Evolutionary conservation across 306 rosid genomes (phyloP).

Genomic region (Begonia fuchsioides): DNA sequence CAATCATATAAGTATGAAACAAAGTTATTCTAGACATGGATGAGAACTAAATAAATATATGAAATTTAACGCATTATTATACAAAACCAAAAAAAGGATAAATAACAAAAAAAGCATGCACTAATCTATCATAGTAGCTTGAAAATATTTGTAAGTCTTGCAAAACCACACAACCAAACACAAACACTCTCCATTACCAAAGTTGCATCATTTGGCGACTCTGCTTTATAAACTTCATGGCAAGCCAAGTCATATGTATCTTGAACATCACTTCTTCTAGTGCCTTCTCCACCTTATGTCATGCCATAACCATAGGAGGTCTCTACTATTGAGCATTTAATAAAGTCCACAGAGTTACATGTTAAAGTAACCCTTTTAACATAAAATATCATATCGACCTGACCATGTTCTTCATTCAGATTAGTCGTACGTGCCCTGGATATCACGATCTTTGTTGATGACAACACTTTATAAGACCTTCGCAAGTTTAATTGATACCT

Average conservation of each 20-base stretch:
- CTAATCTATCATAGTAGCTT: too few species aligned
- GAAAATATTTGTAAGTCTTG: too few species aligned
- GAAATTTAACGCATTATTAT: too few species aligned
- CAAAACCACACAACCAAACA: too few species aligned
- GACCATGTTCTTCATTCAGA: slow-evolving; percentile 88
- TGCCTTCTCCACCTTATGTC: slow-evolving; percentile 71
- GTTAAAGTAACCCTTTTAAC: slow-evolving; percentile 92
- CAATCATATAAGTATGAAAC: too few species aligned
- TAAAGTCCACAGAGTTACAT: slow-evolving; percentile 85
- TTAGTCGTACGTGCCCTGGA: slow-evolving; percentile 81
- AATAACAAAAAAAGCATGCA: too few species aligned
- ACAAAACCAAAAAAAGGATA: too few species aligned
- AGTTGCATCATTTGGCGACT: too few species aligned
- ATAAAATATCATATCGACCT: slow-evolving; percentile 60
- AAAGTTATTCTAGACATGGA: too few species aligned
- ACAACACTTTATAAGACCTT: slow-evolving; percentile 73
- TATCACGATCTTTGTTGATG: slow-evolving; percentile 69
- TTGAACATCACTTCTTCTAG: slow-evolving; percentile 23
- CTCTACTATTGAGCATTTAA: slow-evolving; percentile 72
- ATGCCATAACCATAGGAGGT: slow-evolving; percentile 55
- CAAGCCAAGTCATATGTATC: slow-evolving; percentile 17
- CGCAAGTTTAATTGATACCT: slow-evolving; percentile 81
- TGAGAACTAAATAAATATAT: too few species aligned
- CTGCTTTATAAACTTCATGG: slow-evolving; percentile 23
- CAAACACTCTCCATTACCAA: slow-evolving; percentile 61